Conservation (phyloP, 805 yeast genomes). For the Kazachstania africana region DNA sequence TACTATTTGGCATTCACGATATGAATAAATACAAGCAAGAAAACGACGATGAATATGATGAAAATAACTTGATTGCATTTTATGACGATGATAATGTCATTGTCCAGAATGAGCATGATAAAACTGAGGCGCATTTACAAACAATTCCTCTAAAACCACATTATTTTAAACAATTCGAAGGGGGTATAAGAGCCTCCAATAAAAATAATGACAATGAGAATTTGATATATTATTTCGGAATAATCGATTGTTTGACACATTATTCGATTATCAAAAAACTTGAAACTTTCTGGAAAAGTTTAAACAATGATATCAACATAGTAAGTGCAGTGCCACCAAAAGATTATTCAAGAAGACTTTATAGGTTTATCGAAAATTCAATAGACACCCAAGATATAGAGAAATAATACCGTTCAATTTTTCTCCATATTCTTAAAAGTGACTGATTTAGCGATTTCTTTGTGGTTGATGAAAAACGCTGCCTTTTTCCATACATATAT, state of each 20-base stretch:
- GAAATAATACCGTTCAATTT: too few species aligned
- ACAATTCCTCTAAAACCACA: constrained; percentile 9
- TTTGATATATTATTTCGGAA: constrained; percentile 78
- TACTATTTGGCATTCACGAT: constrained; percentile 81
- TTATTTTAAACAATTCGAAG: constrained; percentile 65
- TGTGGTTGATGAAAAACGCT: too few species aligned
- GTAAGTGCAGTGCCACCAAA: constrained; percentile 84
- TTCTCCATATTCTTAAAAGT: too few species aligned
- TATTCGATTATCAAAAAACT: constrained; percentile 61
- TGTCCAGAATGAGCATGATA: background rate
- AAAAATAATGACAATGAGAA: constrained; percentile 37
- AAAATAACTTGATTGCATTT: too few species aligned
- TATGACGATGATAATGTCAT: constrained; percentile 4
- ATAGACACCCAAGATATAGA: too few species aligned
- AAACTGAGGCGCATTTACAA: background rate
- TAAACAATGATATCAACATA: constrained; percentile 54
- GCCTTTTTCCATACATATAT: too few species aligned
- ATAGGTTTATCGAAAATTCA: constrained; percentile 47
- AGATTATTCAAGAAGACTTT: constrained; percentile 84
- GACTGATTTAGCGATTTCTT: too few species aligned
- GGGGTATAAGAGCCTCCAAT: constrained; percentile 72
- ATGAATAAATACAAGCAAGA: constrained; percentile 44
- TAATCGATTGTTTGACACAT: constrained; percentile 85
- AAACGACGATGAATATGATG: constrained; percentile 10
- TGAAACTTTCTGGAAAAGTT: constrained; percentile 75